Base-by-base conservation (phyloP, 805 yeast species). In the Pichia gijzeniarum region DNA sequence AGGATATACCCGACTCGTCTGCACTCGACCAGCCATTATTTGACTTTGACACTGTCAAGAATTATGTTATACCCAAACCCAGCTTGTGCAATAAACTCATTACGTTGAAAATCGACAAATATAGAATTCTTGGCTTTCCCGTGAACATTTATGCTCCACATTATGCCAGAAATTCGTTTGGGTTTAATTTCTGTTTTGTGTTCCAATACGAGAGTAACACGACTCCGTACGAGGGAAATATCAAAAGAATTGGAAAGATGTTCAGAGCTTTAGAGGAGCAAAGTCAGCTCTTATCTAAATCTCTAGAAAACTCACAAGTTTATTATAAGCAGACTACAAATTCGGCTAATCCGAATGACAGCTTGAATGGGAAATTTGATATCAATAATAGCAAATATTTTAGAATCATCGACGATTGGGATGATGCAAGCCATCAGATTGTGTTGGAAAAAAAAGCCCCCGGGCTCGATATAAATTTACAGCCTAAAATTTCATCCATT, bases 31-130 rank as follows among this genome's bases (percentile, higher is more conserved):
- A 72, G 28, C 63, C 65, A 6, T 63, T 80, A 46, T 82, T 87
- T 57, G 82, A 85, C 54, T 93, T 95, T 62, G 95, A 88, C 59
- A 72, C 85, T 1, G 80, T 93, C 36, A 87, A 87, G 59, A 91
- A 88, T 69, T 93, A 86, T 61, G 77, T 93, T 38, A 91, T 93
- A 22, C 99, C 99, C 1, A 93, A 93, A 58, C 90, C 96, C 0
- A 87, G 83, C 39, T 70, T 93, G 20, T 93, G 98, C 62, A 87
- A 91, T 61, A 74, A 83, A 48, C 71, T 91, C 34, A 73, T 95
- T 19, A 77, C 93, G 1, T 71, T 89, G 55, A 80, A 85, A 52
- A 77, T 82, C 51, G 82, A 79, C 30, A 73, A 77, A 38, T 85
- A 77, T 59, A 69, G 87, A 47, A 77, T 95, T 1, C 74, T 86